Percentiles rank a stretch among this genome's conserved stretches.
Conservation (phyloP, 2,329 filamentous ascomycete genomes). For the Bipolaris cookei region DNA sequence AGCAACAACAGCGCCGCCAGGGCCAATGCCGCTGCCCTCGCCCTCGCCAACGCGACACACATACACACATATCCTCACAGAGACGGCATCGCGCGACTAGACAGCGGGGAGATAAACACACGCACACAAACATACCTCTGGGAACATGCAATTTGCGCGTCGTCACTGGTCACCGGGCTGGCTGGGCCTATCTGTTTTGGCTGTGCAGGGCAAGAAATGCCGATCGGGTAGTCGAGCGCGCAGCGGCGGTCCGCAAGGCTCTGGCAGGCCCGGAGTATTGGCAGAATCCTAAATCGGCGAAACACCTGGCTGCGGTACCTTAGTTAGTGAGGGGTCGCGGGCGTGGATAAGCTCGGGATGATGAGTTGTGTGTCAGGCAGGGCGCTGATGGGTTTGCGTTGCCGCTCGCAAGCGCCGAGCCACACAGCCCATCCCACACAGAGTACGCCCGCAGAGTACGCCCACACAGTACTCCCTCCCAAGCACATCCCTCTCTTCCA, state of each 20-base stretch:
- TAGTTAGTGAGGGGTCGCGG: conserved; percentile 40
- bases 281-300: conserved; percentile 40
- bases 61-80: background rate
- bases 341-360: conserved; percentile 49
- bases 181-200: conserved; percentile 46
- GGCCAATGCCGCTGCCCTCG: conserved; percentile 14
- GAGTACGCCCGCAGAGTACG: background rate
- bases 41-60: conserved; percentile 10
- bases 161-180: conserved; percentile 47
- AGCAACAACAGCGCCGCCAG: conserved; percentile 20
- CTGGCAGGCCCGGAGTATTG: conserved; percentile 41
- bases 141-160: conserved; percentile 49
- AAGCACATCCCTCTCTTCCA: background rate
- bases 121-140: conserved; percentile 47
- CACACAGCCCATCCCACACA: conserved; percentile 8
- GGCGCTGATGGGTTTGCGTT: conserved; percentile 25
- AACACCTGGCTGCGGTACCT: conserved; percentile 31
- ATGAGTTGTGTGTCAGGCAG: conserved; percentile 42
- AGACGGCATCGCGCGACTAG: background rate
- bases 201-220: conserved; percentile 44
- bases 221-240: conserved; percentile 42
- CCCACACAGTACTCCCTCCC: too few relatives aligned
- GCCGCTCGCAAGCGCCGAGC: conserved; percentile 28
- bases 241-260: conserved; percentile 36
- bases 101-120: conserved; percentile 11